phyloP scores from a whole-genome alignment of 192 early-diverging fungal genomes.

The Backusella sp. region DNA sequence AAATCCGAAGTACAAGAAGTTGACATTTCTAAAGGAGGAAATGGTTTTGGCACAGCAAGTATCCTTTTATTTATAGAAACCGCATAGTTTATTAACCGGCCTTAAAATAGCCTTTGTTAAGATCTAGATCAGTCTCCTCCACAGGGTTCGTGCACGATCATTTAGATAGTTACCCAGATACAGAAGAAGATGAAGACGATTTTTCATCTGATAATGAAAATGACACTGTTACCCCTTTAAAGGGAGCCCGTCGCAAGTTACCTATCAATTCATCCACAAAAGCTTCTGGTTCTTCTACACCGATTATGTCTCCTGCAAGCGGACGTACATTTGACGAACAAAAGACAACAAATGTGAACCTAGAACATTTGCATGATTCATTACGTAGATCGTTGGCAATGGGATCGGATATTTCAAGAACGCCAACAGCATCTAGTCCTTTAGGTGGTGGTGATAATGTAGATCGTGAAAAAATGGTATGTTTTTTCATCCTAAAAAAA shows the following conservation, averaged over 20 bases:
- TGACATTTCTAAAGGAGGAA: conserved; percentile 53
- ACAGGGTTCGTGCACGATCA: conserved; percentile 1
- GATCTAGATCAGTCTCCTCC: conserved; percentile 31
- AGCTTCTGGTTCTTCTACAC: conserved; percentile 9
- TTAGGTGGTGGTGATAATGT: background rate
- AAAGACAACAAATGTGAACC: conserved; percentile 32
- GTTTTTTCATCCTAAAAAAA: background rate
- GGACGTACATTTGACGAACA: conserved; percentile 37
- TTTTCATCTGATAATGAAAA: conserved; percentile 17
- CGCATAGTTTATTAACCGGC: background rate
- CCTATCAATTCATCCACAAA: background rate
- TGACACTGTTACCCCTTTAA: background rate
- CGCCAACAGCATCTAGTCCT: conserved; percentile 20
- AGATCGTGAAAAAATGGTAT: conserved; percentile 29
- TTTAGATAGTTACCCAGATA: conserved; percentile 26
- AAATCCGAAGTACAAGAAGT: conserved; percentile 68
- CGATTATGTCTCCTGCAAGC: background rate
- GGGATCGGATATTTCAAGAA: conserved; percentile 17
- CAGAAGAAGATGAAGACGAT: conserved; percentile 30
- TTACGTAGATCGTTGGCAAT: conserved; percentile 42
- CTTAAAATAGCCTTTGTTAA: conserved; percentile 11
- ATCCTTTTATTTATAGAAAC: conserved; percentile 12
- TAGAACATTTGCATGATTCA: conserved; percentile 61
- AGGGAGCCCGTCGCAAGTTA: background rate
- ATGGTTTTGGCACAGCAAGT: conserved; percentile 36